Conservation (phyloP, 2,329 filamentous ascomycete species). For the Dothideomycetes sp. region DNA sequence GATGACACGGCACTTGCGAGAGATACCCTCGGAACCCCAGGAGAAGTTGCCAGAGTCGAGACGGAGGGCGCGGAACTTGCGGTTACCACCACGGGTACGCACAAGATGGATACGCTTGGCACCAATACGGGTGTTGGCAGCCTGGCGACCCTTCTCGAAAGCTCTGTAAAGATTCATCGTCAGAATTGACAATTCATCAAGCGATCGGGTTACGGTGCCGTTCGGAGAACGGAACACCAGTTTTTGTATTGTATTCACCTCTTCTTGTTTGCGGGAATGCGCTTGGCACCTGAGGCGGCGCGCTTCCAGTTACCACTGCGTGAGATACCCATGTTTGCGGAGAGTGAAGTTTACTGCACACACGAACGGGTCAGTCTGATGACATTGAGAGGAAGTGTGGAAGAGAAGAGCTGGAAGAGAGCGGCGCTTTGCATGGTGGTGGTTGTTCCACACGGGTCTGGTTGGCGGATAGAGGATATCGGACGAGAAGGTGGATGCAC, state of each 20-base stretch:
- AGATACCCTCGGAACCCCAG: slow-evolving; percentile 95
- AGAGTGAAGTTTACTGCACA: slow-evolving; percentile 33
- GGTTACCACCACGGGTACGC: slow-evolving; percentile 96
- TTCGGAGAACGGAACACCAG: too few relatives aligned
- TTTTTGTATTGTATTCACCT: slow-evolving; percentile 39
- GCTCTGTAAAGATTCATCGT: slow-evolving; percentile 65
- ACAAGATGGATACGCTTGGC: slow-evolving; percentile 93
- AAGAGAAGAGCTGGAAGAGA: slow-evolving; percentile 1
- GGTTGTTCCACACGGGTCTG: background rate
- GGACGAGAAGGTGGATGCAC: background rate
- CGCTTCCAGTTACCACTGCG: slow-evolving; percentile 99
- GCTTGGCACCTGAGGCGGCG: slow-evolving; percentile 94
- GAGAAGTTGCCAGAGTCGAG: slow-evolving; percentile 99
- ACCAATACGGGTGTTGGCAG: slow-evolving; percentile 98
- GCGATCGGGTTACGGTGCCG: slow-evolving; percentile 40
- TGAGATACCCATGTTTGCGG: slow-evolving; percentile 73
- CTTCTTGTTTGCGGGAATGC: slow-evolving; percentile 50
- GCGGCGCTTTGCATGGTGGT: background rate
- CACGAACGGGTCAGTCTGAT: slow-evolving; percentile 4
- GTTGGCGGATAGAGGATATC: background rate
- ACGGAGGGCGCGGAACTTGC: slow-evolving; percentile 98
- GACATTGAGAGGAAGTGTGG: background rate
- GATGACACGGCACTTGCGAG: slow-evolving; percentile 99
- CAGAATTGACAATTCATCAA: slow-evolving; percentile 53
- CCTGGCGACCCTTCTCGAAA: slow-evolving; percentile 99